Base-by-base conservation (phyloP, 1,139 yeast genomes). In the Arxiozyma slooffiae region DNA sequence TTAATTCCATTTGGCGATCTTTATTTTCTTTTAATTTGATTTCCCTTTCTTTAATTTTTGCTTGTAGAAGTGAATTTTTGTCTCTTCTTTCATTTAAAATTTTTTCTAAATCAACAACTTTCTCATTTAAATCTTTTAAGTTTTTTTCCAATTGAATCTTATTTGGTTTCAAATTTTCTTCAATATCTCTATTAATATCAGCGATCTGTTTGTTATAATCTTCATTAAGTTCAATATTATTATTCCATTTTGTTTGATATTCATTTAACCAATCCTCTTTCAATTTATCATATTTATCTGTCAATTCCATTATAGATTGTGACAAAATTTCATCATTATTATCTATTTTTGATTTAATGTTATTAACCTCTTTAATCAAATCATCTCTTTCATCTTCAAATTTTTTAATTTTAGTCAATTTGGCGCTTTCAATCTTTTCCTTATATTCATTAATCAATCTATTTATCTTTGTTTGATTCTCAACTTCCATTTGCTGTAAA, bases 401-500 rank as follows among this genome's bases (percentile, higher is more conserved):
- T 44, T 65, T 58, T 37, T 60, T 55, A 6, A 69, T 57, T 55
- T 70, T 70, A 6, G 64, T 57, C 20, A 60, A 58, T 36, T 73
- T 68, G 11, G 73, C 56, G 11, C 58, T 53, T 46, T 77, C 78
- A 7, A 75, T 68, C 53, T 72, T 65, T 2, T 53, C 44, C 3
- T 55, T 52, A 46, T 62, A 73, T 7, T 61, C 60, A 51, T 72
- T 75, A 47, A 74, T 74, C 44, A 75, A 59, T 20, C 64, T 62
- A 50, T 71, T 67, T 17, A 76, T 60, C 26, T 67, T 66, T 18
- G 67, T 61, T 8, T 72, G 71, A 54, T 71, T 70, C 16, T 69
- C 67, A 3, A 71, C 60, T 22, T 67, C 64, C 50, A 74, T 55
- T 51, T 71, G 68, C 46, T 71, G 64, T 37, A 67, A 55, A 44